Evolutionary conservation across 2,329 filamentous ascomycete species (phyloP).

Genomic region (Colletotrichum brevisporum): DNA sequence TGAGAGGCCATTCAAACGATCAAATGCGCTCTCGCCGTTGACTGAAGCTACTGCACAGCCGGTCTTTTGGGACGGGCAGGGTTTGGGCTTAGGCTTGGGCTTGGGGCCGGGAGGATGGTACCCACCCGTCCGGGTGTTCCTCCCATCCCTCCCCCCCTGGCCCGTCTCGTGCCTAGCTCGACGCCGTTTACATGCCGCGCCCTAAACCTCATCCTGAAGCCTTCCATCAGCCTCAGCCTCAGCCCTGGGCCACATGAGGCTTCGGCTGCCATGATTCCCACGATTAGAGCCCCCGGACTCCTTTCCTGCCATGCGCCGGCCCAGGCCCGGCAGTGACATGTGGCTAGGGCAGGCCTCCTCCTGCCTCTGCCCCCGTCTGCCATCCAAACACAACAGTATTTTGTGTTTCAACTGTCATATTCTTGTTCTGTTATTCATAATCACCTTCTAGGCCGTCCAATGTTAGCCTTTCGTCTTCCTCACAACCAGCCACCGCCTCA

Average conservation of each 20-base stretch:
- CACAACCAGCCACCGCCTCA: conserved; percentile 4
- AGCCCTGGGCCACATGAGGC: conserved; percentile 19
- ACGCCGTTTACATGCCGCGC: neutral
- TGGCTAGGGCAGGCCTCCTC: conserved; percentile 15
- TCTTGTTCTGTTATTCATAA: conserved; percentile 1
- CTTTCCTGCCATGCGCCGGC: neutral
- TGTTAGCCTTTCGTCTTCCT: neutral
- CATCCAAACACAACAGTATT: neutral
- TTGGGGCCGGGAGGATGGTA: conserved; percentile 1
- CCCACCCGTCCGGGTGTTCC: conserved; percentile 6
- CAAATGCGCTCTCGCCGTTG: neutral
- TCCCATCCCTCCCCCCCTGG: conserved; percentile 7
- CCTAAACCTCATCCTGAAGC: conserved; percentile 8
- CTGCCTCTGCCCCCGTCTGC: neutral
- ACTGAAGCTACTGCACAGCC: conserved; percentile 18
- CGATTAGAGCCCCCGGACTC: neutral
- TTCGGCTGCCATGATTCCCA: conserved; percentile 3
- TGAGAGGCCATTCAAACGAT: conserved; percentile 1
- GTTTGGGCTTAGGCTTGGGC: neutral
- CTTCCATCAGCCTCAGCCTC: conserved; percentile 37
- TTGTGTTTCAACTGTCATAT: conserved; percentile 8
- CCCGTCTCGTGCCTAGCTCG: conserved; percentile 8
- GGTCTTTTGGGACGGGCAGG: conserved; percentile 2
- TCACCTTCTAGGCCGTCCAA: conserved; percentile 8
- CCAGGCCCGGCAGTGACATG: neutral